Evolutionary conservation across 2,329 filamentous ascomycete genomes (phyloP).

Genomic region (Dactylonectria macrodidyma): DNA sequence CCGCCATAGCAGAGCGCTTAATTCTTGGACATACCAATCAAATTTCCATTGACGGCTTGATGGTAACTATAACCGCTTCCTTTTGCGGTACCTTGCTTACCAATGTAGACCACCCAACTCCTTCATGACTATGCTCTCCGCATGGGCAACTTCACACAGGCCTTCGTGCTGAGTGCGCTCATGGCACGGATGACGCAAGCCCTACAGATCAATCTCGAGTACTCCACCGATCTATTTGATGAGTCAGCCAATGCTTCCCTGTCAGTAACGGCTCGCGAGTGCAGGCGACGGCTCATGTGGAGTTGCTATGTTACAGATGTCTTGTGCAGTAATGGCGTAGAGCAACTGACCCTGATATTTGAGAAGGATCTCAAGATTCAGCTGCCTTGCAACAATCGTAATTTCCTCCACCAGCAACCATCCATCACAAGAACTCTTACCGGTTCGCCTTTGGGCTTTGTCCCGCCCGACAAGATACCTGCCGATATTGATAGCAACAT

Average conservation of each 20-base stretch:
- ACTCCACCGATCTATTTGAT: conserved; percentile 28
- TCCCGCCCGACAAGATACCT: conserved; percentile 20
- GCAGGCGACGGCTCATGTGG: conserved; percentile 39
- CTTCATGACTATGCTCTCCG: conserved; percentile 39
- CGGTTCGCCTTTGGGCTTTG: conserved; percentile 22
- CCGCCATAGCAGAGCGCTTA: conserved; percentile 29
- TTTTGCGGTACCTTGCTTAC: background rate
- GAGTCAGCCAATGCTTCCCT: conserved; percentile 5
- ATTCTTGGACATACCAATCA: conserved; percentile 26
- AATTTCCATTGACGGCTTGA: conserved; percentile 35
- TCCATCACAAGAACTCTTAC: conserved; percentile 29
- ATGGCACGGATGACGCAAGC: conserved; percentile 38
- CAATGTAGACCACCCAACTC: conserved; percentile 32
- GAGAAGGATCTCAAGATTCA: conserved; percentile 39
- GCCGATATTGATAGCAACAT: conserved; percentile 29
- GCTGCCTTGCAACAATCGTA: conserved; percentile 31
- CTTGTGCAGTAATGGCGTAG: conserved; percentile 36
- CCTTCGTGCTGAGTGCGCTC: conserved; percentile 38
- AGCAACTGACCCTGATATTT: conserved; percentile 34
- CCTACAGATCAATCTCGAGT: conserved; percentile 39
- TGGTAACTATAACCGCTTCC: conserved; percentile 19
- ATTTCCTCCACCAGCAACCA: conserved; percentile 28
- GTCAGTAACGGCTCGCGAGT: conserved; percentile 30
- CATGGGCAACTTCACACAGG: conserved; percentile 39
- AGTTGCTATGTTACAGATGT: conserved; percentile 39